Evolutionary conservation across 2,329 filamentous ascomycete genomes (phyloP), one percentile per base, ranked within the genome.

Genomic region (Hymenoscyphus scutula): DNA sequence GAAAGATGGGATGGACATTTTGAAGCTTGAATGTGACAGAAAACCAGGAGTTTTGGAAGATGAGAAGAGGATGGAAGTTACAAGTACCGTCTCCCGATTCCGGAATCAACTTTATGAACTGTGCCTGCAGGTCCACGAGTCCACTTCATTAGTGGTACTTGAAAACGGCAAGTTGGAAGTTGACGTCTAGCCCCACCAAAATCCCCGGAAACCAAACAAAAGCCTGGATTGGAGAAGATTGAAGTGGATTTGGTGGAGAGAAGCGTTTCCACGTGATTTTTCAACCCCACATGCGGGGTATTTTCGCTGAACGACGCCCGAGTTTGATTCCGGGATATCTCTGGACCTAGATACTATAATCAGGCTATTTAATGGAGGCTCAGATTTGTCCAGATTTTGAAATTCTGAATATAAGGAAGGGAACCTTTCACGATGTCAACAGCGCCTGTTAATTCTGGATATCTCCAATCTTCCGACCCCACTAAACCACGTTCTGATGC

Each of bases 401-500:
- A 13, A 25, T 13, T 25, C 13, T 23, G 10, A 25, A 48, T 11
- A 48, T 23, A 3, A 1, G 8, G 11, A 13, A 27, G 3, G 19
- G 15, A 5, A 51, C 3, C 25, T 13, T 51, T 51, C 23, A 54
- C 23, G 1, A 54, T 54, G 53, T n/a, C 53, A 58, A 37, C 3
- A 63, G 65, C 65, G 59, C 70, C 69, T 15, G 41, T 64, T 19
- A 65, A 66, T 17, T 71, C 69, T 0, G 70, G 70, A 59, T 71
- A 71, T 41, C 63, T 71, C 5, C 68, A 68, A 58, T 55, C 59
- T 30, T 68, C 54, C 53, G 70, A 72, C 60, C 70, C 69, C 29
- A 65, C 66, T 13, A 69, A 65, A 29, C 70, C 70, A 15, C 68
- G 69, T 23, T 71, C 69, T 7, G 69, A 68, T 41, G 70, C 70